These are phyloP conservation scores for Parasitella parasitica DNA, from an alignment of 371 early-diverging fungal species.

Conservation along the genomic window DNA sequence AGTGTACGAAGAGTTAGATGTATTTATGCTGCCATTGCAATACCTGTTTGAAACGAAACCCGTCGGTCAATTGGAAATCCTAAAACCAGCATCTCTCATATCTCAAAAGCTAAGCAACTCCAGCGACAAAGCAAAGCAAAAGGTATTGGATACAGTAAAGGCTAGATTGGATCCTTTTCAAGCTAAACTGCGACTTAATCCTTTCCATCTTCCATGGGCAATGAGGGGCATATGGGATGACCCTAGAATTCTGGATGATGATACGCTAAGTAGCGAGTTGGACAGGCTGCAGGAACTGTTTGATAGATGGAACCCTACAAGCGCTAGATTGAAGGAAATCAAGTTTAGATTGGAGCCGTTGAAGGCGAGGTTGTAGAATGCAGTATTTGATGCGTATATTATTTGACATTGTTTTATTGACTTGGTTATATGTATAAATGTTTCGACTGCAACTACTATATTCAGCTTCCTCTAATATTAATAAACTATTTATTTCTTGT, in stretches of 20 bases:
- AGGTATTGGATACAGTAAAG: slow-evolving; percentile 9
- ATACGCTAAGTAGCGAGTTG: slow-evolving; percentile 56
- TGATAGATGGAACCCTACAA: slow-evolving; percentile 76
- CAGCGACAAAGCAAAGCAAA: background rate
- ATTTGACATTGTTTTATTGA: too few species aligned
- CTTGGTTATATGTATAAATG: too few species aligned
- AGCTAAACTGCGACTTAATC: slow-evolving; percentile 66
- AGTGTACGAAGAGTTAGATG: slow-evolving; percentile 85
- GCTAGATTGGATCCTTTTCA: slow-evolving; percentile 43
- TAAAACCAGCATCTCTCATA: background rate
- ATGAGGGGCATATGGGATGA: slow-evolving; percentile 81
- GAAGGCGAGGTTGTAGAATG: slow-evolving; percentile 20
- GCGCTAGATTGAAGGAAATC: slow-evolving; percentile 72
- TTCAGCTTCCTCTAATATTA: too few species aligned
- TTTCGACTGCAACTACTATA: too few species aligned
- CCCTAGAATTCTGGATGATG: slow-evolving; percentile 52
- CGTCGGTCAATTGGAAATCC: slow-evolving; percentile 12
- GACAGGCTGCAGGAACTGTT: slow-evolving; percentile 60
- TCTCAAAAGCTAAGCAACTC: background rate
- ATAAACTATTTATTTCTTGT: slow-evolving; percentile 3
- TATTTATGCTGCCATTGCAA: slow-evolving; percentile 64
- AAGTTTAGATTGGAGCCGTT: slow-evolving; percentile 85
- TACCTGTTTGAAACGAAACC: slow-evolving; percentile 40
- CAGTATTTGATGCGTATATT: too few species aligned
- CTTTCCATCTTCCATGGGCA: slow-evolving; percentile 88